Evolutionary conservation across 148 eudicot genomes (phyloP).

Genomic region (Amaranthus hypochondriacus): DNA sequence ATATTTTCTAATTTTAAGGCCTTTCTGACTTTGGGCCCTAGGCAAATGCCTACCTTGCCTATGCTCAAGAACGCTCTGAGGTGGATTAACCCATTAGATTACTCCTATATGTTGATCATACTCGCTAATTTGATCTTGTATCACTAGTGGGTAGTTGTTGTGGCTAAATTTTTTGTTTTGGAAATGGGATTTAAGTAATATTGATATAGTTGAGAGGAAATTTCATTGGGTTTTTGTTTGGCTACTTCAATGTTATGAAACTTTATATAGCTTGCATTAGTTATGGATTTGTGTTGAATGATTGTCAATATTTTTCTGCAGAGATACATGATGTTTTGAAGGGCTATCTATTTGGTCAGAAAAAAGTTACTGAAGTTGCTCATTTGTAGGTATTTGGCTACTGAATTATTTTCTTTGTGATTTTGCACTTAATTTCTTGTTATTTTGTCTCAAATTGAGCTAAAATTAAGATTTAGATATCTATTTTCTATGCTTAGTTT

Average conservation of each 20-base stretch:
- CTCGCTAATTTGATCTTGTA: not conserved
- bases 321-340: constrained; percentile 50
- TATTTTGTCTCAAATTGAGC: not conserved
- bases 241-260: not conserved
- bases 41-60: too few relatives aligned
- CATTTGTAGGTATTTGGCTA: constrained; percentile 70
- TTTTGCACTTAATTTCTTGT: not conserved
- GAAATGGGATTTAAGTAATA: not conserved
- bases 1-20: too few relatives aligned
- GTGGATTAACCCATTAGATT: too few relatives aligned
- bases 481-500: not conserved
- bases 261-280: not conserved
- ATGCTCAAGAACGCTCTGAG: too few relatives aligned
- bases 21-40: too few relatives aligned
- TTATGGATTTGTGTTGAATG: not conserved
- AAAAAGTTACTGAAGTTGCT: constrained; percentile 82
- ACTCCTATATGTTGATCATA: too few relatives aligned
- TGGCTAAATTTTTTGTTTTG: not conserved
- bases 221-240: not conserved
- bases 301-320: constrained; percentile 17
- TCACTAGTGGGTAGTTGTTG: not conserved
- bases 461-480: not conserved
- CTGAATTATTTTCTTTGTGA: not conserved
- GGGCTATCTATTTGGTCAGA: constrained; percentile 65
- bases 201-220: too few relatives aligned